These are phyloP conservation scores for Tolypocladium album DNA, from an alignment of 2,329 filamentous ascomycete genomes.

Conservation along the genomic window DNA sequence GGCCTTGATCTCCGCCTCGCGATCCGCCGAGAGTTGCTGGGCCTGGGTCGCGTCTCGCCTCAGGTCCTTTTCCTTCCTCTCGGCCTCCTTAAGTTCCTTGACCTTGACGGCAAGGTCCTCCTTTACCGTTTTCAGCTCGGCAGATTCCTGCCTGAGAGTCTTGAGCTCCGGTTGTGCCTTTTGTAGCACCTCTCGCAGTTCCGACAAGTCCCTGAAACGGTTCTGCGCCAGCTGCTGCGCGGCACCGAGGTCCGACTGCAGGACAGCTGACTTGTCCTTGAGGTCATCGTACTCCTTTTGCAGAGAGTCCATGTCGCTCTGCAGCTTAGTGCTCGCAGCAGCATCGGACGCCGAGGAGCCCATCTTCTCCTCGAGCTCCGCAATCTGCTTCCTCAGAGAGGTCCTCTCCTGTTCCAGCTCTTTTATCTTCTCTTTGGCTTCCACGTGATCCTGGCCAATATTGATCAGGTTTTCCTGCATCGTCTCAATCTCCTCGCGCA, in stretches of 20 bases:
- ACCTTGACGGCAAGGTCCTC: slow-evolving; percentile 55
- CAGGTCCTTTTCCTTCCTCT: slow-evolving; percentile 73
- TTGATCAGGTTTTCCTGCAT: slow-evolving; percentile 69
- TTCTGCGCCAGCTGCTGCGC: slow-evolving; percentile 78
- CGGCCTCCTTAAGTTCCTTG: slow-evolving; percentile 60
- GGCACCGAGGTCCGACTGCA: slow-evolving; percentile 77
- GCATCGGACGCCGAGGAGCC: slow-evolving; percentile 22
- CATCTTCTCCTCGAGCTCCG: slow-evolving; percentile 62
- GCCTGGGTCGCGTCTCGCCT: slow-evolving; percentile 60
- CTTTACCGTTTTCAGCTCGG: slow-evolving; percentile 60
- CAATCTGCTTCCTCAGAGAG: slow-evolving; percentile 49
- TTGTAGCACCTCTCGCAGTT: slow-evolving; percentile 67
- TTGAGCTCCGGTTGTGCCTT: slow-evolving; percentile 82
- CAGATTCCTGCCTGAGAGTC: slow-evolving; percentile 65
- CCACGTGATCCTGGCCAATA: slow-evolving; percentile 75
- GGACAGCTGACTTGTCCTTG: slow-evolving; percentile 53
- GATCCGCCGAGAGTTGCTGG: slow-evolving; percentile 60
- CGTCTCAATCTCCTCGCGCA: slow-evolving; percentile 77
- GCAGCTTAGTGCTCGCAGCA: slow-evolving; percentile 42
- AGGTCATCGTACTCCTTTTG: slow-evolving; percentile 53
- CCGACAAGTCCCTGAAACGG: slow-evolving; percentile 78
- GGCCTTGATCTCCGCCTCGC: slow-evolving; percentile 65
- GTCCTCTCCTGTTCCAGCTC: slow-evolving; percentile 58
- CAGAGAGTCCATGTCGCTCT: slow-evolving; percentile 46
- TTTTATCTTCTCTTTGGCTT: slow-evolving; percentile 68